A percentile compares a stretch with the other conserved stretches of the same genome.
Evolutionary conservation across 2,329 filamentous ascomycete species (phyloP).

Genomic region (Epichloe hybrida): DNA sequence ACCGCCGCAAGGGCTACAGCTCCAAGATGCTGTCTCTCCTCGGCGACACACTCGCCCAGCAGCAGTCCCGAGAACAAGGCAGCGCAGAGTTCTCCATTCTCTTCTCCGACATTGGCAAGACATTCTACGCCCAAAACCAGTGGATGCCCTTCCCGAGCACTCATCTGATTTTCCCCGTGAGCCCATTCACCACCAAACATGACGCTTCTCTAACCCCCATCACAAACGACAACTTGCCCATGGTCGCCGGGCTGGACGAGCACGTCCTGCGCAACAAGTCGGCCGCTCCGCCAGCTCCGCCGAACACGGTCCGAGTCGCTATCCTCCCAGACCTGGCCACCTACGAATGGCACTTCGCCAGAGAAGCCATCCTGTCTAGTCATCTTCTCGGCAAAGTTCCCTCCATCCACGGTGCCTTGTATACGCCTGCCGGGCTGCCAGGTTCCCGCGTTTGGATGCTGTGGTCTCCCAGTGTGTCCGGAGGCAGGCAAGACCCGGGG

Average conservation of each 20-base stretch:
- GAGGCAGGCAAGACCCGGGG: constrained; percentile 34
- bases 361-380: constrained; percentile 65
- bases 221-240: constrained; percentile 44
- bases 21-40: constrained; percentile 60
- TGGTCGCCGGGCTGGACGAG: constrained; percentile 52
- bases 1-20: constrained; percentile 63
- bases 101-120: constrained; percentile 76
- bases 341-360: constrained; percentile 49
- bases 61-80: constrained; percentile 14
- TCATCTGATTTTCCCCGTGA: constrained; percentile 49
- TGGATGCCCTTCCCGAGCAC: constrained; percentile 64
- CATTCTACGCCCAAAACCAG: constrained; percentile 64
- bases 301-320: constrained; percentile 19
- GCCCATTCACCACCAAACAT: constrained; percentile 13
- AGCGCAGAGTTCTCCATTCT: constrained; percentile 56
- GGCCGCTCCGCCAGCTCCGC: constrained; percentile 10
- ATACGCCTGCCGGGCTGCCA: constrained; percentile 30
- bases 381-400: constrained; percentile 46
- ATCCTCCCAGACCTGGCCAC: constrained; percentile 20
- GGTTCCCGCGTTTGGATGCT: constrained; percentile 57
- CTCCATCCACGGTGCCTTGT: constrained; percentile 56
- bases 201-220: constrained; percentile 27
- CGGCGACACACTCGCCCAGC: constrained; percentile 25
- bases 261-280: constrained; percentile 42
- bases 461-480: constrained; percentile 56